Base-by-base conservation (phyloP, 257 asterid species). In the Datura wrightii region DNA sequence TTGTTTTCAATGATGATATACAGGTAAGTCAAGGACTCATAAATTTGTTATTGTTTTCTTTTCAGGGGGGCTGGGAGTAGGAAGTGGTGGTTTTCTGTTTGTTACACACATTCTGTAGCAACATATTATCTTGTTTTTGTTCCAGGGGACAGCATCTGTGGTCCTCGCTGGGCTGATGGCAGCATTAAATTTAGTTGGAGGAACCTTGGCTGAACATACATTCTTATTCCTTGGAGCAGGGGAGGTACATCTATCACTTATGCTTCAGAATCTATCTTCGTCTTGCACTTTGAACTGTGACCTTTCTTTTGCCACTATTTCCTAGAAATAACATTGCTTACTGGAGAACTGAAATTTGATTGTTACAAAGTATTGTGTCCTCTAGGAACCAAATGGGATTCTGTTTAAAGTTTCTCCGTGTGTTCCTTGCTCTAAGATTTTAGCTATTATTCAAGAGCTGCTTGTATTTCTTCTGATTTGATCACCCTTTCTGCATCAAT, bases 141-240 rank as follows among this genome's bases (percentile, higher is more conserved):
- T 79, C 71, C 92, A 94, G 98, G 98, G 98, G 53, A 94, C 98
- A 13, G 97, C 98, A 80, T 91, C 98, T 24, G 98, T 94, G 82
- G 98, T 94, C 81, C 95, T 94, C 78, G 88, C 98, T 1, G 98
- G 98, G 84, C 88, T 94, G 48, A 88, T 93, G 89, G 90, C 97
- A 53, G 70, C 94, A 36, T 88, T 94, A 71, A 92, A 92, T 46
- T 82, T 92, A 85, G 92, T 93, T 2, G 95, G 95, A 55, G 97
- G 95, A 36, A 85, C 89, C 83, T 90, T 94, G 87, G 90, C 95
- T n/a, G 94, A 94, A 52, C 98, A 94, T 74, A 88, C 88, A 2
- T 93, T 94, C 88, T 87, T 94, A 86, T 94, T 94, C 86, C 95
- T 94, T 84, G 98, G 98, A 84, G 98, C 98, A 56, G 98, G 98